These are phyloP conservation scores for Nitzschia sp. DNA, from an alignment of 108 stramenopile species.

Conservation along the genomic window DNA sequence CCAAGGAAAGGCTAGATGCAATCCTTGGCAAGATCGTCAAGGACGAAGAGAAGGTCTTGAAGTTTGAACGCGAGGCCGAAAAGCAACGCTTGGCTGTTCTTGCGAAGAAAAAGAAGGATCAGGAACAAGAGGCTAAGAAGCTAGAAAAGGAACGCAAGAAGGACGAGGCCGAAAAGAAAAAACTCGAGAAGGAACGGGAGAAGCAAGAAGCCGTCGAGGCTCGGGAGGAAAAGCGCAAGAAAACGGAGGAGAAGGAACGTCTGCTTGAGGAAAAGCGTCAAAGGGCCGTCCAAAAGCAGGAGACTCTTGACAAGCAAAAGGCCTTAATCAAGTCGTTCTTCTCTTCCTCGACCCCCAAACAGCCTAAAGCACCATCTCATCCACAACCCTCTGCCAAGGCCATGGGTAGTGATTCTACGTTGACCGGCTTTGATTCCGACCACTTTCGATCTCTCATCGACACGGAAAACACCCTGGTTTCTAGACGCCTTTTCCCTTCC, in stretches of 20 bases:
- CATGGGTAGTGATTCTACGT: background rate
- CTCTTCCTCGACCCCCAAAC: constrained; percentile 28
- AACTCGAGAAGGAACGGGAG: constrained; percentile 47
- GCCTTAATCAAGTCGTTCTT: constrained; percentile 71
- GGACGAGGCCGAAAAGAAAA: constrained; percentile 45
- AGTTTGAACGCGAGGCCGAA: constrained; percentile 80
- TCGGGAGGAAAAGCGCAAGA: constrained; percentile 31
- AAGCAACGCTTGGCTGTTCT: constrained; percentile 54
- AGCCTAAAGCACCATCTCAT: constrained; percentile 22
- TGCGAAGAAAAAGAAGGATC: constrained; percentile 47
- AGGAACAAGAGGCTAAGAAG: constrained; percentile 45
- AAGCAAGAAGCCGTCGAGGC: constrained; percentile 43
- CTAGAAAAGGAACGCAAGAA: constrained; percentile 48
- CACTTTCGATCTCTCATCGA: constrained; percentile 50
- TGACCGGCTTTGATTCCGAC: constrained; percentile 47
- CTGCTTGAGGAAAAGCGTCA: constrained; percentile 24
- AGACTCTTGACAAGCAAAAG: constrained; percentile 60
- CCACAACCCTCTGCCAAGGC: background rate
- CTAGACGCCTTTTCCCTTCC: constrained; percentile 23
- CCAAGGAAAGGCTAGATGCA: constrained; percentile 3
- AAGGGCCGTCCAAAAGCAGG: constrained; percentile 32
- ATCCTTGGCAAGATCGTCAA: constrained; percentile 53
- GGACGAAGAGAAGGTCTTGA: constrained; percentile 80
- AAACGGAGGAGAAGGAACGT: constrained; percentile 41
- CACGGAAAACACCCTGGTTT: background rate